phyloP scores from a whole-genome alignment of 164 flowering plant species.

The Stephania cephalantha region DNA sequence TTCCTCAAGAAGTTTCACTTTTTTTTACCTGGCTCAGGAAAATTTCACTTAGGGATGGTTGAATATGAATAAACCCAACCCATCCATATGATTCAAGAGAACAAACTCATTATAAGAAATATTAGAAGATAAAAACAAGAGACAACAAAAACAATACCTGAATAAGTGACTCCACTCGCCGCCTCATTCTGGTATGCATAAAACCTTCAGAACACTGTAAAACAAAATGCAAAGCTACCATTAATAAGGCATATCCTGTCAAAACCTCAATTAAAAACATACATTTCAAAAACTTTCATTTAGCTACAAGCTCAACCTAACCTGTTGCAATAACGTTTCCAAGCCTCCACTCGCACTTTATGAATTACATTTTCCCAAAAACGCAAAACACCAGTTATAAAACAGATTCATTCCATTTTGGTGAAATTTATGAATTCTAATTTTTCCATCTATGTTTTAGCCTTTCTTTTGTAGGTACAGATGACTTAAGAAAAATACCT shows the following conservation, averaged over 20 bases:
- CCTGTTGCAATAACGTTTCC: not conserved
- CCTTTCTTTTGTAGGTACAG: not conserved
- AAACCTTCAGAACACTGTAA: constrained; percentile 94
- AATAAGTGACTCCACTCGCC: constrained; percentile 91
- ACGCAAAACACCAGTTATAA: not conserved
- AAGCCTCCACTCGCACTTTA: not conserved
- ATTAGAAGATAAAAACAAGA: not conserved
- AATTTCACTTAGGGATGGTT: no score
- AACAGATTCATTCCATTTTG: not conserved
- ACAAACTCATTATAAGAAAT: not conserved
- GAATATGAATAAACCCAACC: no score
- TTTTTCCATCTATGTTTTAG: not conserved
- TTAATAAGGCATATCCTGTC: not conserved
- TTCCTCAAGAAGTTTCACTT: no score
- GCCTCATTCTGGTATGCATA: constrained; percentile 98
- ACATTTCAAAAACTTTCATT: not conserved
- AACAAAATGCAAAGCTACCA: not conserved
- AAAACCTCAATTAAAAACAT: no score
- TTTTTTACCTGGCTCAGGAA: not conserved
- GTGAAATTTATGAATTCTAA: not conserved
- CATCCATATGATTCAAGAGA: not conserved
- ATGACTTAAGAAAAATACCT: not conserved
- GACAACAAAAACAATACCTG: constrained; percentile 39
- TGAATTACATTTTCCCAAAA: not conserved
- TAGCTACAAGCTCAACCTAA: not conserved